phyloP scores from a whole-genome alignment of 768 basidiomycete genomes.

The Russula ochroleuca region DNA sequence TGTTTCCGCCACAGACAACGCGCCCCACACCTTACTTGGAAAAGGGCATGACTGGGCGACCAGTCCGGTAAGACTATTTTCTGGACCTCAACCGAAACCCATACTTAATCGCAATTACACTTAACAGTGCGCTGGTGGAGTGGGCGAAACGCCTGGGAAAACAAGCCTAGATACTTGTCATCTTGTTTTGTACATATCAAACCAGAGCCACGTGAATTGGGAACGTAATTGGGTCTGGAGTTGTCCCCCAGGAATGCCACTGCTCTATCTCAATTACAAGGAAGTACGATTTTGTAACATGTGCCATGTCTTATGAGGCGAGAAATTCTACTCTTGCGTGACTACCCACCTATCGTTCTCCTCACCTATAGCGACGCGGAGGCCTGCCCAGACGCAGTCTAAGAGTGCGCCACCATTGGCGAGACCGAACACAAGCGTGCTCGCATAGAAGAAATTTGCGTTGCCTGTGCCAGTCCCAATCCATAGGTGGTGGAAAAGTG shows the following conservation, averaged over 20 bases:
- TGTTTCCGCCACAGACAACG: slow-evolving; percentile 40
- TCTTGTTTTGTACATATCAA: neutral
- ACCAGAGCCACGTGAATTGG: neutral
- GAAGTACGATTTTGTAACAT: neutral
- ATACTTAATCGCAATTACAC: neutral
- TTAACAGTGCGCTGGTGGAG: slow-evolving; percentile 25
- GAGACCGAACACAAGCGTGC: slow-evolving; percentile 88
- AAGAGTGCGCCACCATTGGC: slow-evolving; percentile 79
- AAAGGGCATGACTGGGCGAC: slow-evolving; percentile 76
- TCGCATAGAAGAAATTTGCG: slow-evolving; percentile 97
- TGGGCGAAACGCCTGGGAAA: slow-evolving; percentile 24
- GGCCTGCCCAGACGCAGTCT: slow-evolving; percentile 80
- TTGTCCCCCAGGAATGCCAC: neutral
- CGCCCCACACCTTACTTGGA: slow-evolving; percentile 58
- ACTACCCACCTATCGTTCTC: slow-evolving; percentile 52
- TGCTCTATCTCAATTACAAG: neutral
- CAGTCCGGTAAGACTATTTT: slow-evolving; percentile 54
- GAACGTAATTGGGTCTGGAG: neutral
- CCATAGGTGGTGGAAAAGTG: slow-evolving; percentile 91
- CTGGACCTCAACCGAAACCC: neutral
- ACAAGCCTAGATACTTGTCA: neutral
- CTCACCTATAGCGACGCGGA: slow-evolving; percentile 65
- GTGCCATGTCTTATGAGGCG: neutral
- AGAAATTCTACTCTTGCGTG: slow-evolving; percentile 48
- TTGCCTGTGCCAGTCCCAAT: slow-evolving; percentile 88